Evolutionary conservation across 1,139 yeast species (phyloP), one percentile per base, ranked within the genome.

Genomic region (Suhomyces taliae): DNA sequence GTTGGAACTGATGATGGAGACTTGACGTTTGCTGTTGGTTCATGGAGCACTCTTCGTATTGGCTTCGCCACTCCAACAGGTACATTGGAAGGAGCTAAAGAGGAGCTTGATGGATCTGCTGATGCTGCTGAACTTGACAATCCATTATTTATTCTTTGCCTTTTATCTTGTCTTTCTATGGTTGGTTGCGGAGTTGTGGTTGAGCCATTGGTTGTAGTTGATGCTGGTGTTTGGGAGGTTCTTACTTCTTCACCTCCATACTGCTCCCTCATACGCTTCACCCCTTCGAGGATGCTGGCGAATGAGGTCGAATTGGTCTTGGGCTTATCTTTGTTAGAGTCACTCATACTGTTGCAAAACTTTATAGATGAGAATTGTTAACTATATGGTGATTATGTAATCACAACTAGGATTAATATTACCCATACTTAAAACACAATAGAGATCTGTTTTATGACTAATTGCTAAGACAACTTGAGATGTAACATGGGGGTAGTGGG

Each of bases 211-310:
- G 12, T 19, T 7, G 37, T 12, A 6, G 44, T 15, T 8, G 45
- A 10, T 12, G 40, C 31, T 11, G 40, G 8, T 7, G 27, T 32
- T 12, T 27, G 15, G 10, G 31, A n/a, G 9, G 26, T 2, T 4
- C 8, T 15, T 8, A 34, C 8, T 9, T 36, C 46, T 7, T 27
- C 46, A 1, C 53, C 54, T 6, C 63, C 67, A 46, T 59, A 62
- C 46, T 64, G 60, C 44, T 72, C 73, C 48, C 78, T 63, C 67
- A 83, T 73, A 43, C 76, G 74, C 58, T 78, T 70, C 2, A 82
- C 87, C 15, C 85, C 86, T 1, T 83, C 87, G 40, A 83, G 61
- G 36, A 84, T 81, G 57, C 85, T 81, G 40, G 83, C 79, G 61
- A 83, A 83, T 1, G 89, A 83, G 2, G 84, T 76, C 1, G 84